Base-by-base conservation (phyloP, 371 early-diverging fungal genomes). In the Umbelopsis sp. region DNA sequence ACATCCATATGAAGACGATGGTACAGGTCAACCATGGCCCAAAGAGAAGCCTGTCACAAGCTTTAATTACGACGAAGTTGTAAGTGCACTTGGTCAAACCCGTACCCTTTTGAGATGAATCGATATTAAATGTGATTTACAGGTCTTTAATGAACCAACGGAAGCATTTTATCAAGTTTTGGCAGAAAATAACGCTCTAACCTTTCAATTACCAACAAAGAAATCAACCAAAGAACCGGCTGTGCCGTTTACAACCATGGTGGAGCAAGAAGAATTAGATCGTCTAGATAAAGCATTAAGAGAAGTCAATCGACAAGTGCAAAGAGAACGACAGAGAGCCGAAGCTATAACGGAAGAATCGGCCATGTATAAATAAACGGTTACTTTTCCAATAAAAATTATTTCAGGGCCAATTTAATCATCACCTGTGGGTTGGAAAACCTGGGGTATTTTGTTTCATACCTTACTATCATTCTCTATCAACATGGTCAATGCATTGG, bases 91-190 rank as follows among this genome's bases (percentile, higher is more conserved):
- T 29, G 0, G 67, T 11, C 11, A 46, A 29, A 5, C 0, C 4
- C 14, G 16, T 7, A 29, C 11, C 20, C 12, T 16, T 14, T n/a
- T 14, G 7, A 48, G 20, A 22, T 20, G 12, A 16, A 14, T 38
- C 38, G 11, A 53, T 69, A 62, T 12, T 51, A 25, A 46, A 22
- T 25, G 2, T 22, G 2, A 35, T 29, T 1, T 20, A 20, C 72
- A 91, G 90, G 88, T 96, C 3, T 96, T 96, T 73, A 93, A 93
- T 70, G 94, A 94, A 72, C 96, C 96, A 0, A 90, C 91, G 2
- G 95, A 95, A 69, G 85, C 88, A n/a, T 86, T 94, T 68, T 91
- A 91, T 77, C 87, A 89, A 66, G 72, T 87, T 22, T 76, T 93
- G 52, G 76, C 79, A 51, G 86, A 88, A 25, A 80, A 91, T 63